phyloP scores from a whole-genome alignment of 371 early-diverging fungal species.

The Apophysomyces elegans region DNA sequence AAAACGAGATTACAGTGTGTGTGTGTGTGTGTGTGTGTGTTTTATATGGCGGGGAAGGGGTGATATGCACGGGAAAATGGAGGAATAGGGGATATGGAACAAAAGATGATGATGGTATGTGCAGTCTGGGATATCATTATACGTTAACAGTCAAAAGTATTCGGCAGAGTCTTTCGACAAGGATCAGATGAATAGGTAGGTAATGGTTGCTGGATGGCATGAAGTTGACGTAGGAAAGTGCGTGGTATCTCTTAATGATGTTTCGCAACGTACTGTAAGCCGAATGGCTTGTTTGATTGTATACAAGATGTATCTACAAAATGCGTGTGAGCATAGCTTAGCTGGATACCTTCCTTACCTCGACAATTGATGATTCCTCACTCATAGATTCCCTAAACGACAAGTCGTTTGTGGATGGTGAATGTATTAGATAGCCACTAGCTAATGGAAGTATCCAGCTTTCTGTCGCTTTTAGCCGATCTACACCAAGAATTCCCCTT shows the following conservation, averaged over 20 bases:
- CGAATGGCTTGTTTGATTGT: conserved; percentile 49
- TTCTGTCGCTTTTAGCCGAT: conserved; percentile 22
- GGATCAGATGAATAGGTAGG: conserved; percentile 56
- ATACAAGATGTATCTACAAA: conserved; percentile 43
- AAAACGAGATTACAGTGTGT: neutral
- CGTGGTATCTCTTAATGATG: conserved; percentile 62
- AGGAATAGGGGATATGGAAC: conserved; percentile 4
- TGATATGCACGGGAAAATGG: neutral
- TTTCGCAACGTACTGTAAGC: conserved; percentile 55
- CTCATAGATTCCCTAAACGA: conserved; percentile 53
- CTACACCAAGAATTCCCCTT: conserved; percentile 27
- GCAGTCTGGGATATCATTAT: neutral
- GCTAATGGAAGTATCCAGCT: conserved; percentile 64
- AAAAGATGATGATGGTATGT: conserved; percentile 6
- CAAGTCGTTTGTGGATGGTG: conserved; percentile 27
- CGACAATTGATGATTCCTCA: conserved; percentile 46
- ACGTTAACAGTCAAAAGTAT: conserved; percentile 32
- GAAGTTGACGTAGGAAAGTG: conserved; percentile 56
- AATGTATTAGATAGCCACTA: conserved; percentile 61
- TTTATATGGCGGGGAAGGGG: neutral
- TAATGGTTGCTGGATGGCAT: conserved; percentile 56
- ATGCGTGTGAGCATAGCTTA: neutral
- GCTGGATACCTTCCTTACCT: conserved; percentile 31
- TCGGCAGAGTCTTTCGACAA: conserved; percentile 57
- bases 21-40: neutral